A percentile compares a stretch with the other conserved stretches of the same genome.
Conservation (phyloP, 129 eudicot genomes). For the Pittosporum tobira region DNA sequence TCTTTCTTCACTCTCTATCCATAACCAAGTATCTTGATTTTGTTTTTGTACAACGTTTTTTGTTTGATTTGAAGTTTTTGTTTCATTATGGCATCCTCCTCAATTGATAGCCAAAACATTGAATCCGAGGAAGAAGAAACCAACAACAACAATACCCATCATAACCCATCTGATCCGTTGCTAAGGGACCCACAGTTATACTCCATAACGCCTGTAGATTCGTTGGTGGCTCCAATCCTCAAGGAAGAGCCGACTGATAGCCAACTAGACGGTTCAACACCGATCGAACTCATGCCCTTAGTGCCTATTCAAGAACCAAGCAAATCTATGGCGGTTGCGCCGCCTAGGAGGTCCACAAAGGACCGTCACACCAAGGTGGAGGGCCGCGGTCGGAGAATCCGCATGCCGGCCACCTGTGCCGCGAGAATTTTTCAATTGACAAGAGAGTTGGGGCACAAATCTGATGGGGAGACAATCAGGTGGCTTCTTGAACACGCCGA, state of each 20-base stretch:
- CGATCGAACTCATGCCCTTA: slow-evolving; percentile 22
- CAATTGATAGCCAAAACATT: slow-evolving; percentile 16
- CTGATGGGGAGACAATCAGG: slow-evolving; percentile 77
- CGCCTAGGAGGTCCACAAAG: slow-evolving; percentile 45
- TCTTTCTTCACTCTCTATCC: no score
- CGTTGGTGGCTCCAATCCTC: slow-evolving; percentile 11
- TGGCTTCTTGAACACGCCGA: slow-evolving; percentile 87
- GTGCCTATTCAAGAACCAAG: slow-evolving; percentile 4
- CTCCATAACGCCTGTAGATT: slow-evolving; percentile 28
- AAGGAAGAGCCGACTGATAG: slow-evolving; percentile 46
- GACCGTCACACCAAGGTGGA: slow-evolving; percentile 92
- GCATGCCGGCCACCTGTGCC: slow-evolving; percentile 90
- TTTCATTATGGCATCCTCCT: no score
- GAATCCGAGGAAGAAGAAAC: slow-evolving; percentile 8
- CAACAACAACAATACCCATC: slow-evolving; percentile 1
- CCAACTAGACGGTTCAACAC: slow-evolving; percentile 18
- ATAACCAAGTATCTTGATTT: no score
- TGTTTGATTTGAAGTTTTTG: no score
- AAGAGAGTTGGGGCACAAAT: slow-evolving; percentile 67
- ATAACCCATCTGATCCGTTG: slow-evolving; percentile 30
- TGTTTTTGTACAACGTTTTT: no score
- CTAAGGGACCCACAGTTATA: slow-evolving; percentile 34
- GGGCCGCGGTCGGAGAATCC: slow-evolving; percentile 86
- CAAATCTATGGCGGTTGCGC: slow-evolving; percentile 15
- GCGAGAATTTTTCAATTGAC: slow-evolving; percentile 81